Base-by-base conservation (phyloP, 1,139 yeast species). In the Lizanozyma gosingica region DNA sequence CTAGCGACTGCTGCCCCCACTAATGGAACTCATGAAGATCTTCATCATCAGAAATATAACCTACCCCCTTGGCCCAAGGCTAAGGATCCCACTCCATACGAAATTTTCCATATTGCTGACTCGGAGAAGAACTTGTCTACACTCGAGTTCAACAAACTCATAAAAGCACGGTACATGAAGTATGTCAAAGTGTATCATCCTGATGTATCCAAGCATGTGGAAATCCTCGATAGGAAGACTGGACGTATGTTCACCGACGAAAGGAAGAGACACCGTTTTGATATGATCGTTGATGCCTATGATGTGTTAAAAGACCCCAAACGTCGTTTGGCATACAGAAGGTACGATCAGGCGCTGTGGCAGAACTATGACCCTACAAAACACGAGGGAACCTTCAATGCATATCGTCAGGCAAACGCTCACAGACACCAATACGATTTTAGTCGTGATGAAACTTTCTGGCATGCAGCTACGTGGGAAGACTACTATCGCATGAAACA, bases 131-230 rank as follows among this genome's bases (percentile, higher is more conserved):
- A 44, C 18, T 44, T 54, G 17, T 53, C 56, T 18, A 57, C 54
- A 15, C 47, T 59, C 11, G 60, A 64, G n/a, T 63, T 77, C 47
- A 65, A 72, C 49, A 51, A 56, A 41, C 58, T 62, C 38, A 50
- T 90, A 43, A 81, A 82, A 54, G 48, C 59, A 33, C 66, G 66
- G 35, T 90, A 85, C 56, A 71, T 73, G 49, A 69, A 73, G 42
- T 72, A 80, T 41, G 92, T 94, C 14, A 87, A 85, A 57, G 55
- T 80, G 4, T 90, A 92, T 54, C 97, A 92, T 53, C 97, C 98
- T 0, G 98, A 92, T 60, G 62, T 81, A 2, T 47, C 57, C 3
- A 57, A 67, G 14, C 53, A 54, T 14, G 46, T 59, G 14, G 54
- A 48, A 4, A 52, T 62, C 3, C 47, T 59, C 14, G 53, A 65